These are phyloP conservation scores for Lepidium didymum DNA, from an alignment of 345 rosid genomes.

Conservation along the genomic window DNA sequence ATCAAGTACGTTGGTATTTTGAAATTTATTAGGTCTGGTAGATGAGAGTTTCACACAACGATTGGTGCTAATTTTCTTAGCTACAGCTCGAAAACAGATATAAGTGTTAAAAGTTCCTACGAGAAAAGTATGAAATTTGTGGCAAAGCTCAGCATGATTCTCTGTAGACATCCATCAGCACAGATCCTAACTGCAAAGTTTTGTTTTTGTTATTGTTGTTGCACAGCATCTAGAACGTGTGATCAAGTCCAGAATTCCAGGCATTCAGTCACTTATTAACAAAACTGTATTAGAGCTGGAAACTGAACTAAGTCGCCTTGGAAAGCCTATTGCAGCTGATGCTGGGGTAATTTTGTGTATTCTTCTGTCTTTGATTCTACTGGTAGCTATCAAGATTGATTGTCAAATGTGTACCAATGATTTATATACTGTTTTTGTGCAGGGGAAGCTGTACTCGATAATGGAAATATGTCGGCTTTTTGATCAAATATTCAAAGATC, in stretches of 20 bases:
- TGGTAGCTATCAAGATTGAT: neutral
- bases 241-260: conserved; percentile 93
- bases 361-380: neutral
- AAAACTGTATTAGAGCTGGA: conserved; percentile 85
- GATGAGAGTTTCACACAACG: conserved; percentile 6
- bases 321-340: conserved; percentile 97
- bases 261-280: conserved; percentile 89
- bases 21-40: neutral
- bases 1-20: neutral
- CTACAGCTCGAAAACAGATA: neutral
- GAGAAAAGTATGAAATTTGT: neutral
- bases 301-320: conserved; percentile 84
- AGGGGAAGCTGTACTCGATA: conserved; percentile 94
- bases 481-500: conserved; percentile 90
- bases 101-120: neutral
- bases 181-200: conserved; percentile 3
- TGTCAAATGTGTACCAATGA: too few relatives aligned
- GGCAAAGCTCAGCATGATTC: neutral
- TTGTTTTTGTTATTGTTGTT: conserved; percentile 8
- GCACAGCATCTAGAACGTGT: conserved; percentile 95
- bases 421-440: conserved; percentile 28
- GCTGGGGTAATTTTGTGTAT: conserved; percentile 70
- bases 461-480: conserved; percentile 98
- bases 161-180: neutral
- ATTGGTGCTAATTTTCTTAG: neutral